phyloP scores from a whole-genome alignment of 306 rosid species.

The Rosa lucieae region DNA sequence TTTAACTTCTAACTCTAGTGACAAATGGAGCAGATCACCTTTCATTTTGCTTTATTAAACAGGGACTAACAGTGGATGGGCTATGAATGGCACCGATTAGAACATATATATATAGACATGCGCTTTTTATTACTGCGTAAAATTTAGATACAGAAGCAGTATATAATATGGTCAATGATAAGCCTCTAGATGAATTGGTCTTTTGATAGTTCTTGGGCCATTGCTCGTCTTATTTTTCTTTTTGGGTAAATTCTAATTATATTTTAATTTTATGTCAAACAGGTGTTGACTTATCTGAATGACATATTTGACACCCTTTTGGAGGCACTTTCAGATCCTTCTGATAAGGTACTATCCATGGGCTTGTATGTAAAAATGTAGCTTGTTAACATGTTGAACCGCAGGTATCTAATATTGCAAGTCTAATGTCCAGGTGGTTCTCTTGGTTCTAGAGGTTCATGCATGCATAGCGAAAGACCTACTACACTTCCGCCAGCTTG shows the following conservation, averaged over 20 bases:
- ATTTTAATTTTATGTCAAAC: constrained; percentile 33
- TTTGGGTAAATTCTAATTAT: background rate
- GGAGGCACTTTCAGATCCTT: constrained; percentile 83
- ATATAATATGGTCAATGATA: background rate
- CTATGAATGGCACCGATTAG: background rate
- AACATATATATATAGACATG: background rate
- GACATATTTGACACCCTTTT: constrained; percentile 85
- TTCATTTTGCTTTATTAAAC: background rate
- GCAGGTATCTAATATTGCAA: constrained; percentile 7
- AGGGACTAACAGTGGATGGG: background rate
- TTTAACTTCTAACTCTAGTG: background rate
- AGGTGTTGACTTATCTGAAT: constrained; percentile 72
- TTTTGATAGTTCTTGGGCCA: background rate
- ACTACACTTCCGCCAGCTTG: constrained; percentile 81
- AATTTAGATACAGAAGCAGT: background rate
- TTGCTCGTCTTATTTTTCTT: background rate
- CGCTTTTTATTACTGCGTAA: background rate
- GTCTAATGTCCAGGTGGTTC: constrained; percentile 72
- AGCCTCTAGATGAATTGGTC: background rate
- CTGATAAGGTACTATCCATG: constrained; percentile 65
- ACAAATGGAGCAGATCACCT: background rate
- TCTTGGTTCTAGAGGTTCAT: constrained; percentile 91
- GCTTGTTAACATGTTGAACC: constrained; percentile 5
- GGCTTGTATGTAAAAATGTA: background rate
- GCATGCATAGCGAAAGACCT: constrained; percentile 91